Evolutionary conservation across 2,329 filamentous ascomycete species (phyloP), one percentile per base, ranked within the genome.

Genomic region (Diaporthe humulicola): DNA sequence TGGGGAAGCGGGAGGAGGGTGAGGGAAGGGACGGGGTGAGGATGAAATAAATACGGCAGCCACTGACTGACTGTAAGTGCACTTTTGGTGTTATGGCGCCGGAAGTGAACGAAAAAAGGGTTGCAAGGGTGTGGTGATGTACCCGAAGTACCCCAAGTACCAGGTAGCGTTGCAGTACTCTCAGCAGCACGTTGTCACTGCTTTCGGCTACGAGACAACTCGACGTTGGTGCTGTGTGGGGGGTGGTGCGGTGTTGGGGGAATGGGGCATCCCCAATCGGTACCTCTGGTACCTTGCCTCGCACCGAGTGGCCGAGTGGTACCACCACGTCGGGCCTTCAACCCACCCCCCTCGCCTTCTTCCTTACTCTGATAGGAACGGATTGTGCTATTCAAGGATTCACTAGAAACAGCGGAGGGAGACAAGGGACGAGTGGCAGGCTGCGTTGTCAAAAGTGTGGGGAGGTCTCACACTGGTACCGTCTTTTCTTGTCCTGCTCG

Each of bases 11-110:
- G 33, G 38, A 48, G 50, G n/a, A 52, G n/a, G 57, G 73, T 58
- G 64, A 69, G 64, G 64, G 64, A 69, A 69, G 48, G 64, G 64
- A 69, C 48, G 22, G 64, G 64, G 22, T 38, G 64, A 69, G 45
- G 64, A 69, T 69, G 40, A 69, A 74, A 74, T 48, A 70, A 38
- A 60, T 54, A n/a, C 40, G 64, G 64, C 48, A 69, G 64, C 64
- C 64, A 69, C 64, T 12, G 64, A 38, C 64, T 19, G 61, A 17
- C 28, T 25, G 33, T 54, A 52, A 33, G 57, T 60, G 45, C 15
- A 28, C 45, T 8, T 69, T 22, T 69, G 64, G 64, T 69, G 45
- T 69, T 30, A 54, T 69, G 48, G 64, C 22, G 61, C 64, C 64
- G 64, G 64, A 54, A 54, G 33, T 54, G 64, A 54, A 54, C n/a